Evolutionary conservation across 2,329 filamentous ascomycete genomes (phyloP), one percentile per base, ranked within the genome.

Genomic region (Coccinonectria pachysandricola): DNA sequence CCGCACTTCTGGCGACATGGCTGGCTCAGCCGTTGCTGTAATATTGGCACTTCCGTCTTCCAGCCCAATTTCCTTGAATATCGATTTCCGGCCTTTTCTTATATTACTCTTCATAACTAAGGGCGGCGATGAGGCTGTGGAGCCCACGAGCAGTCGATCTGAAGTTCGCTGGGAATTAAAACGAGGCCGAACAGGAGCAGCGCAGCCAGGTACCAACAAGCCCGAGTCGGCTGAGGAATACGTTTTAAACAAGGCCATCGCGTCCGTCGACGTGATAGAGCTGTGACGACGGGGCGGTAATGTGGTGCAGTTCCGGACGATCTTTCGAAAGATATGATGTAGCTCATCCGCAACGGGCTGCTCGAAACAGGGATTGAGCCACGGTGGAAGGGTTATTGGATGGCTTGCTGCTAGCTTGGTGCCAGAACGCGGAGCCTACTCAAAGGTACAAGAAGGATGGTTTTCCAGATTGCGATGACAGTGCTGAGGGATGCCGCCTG

Each of bases 31-130:
- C 12, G 35, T 26, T 13, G 41, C 29, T 28, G 42, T 28, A 6
- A 30, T 31, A 21, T 42, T 39, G 13, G 52, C 32, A 13, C 40
- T 32, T 16, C 56, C 56, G 21, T 57, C 52, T 24, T 57, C 50
- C 12, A 70, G 41, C 4, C 65, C 67, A 20, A 62, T 44, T 46
- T 71, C 67, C 40, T 54, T 66, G 38, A 71, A 71, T 30, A 69
- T 51, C 12, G 66, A 70, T 37, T 53, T 61, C 24, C 66, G 57
- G 21, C 58, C 63, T 42, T 67, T 69, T 34, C 50, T 55, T 24
- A 68, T 60, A 30, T 60, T 66, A 39, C 53, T 53, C 20, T 43
- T 45, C 52, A 62, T 60, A 15, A 52, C 48, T 36, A 64, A 58
- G 2, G 52, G 42, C 23, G 53, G 53, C 8, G 53, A 48, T 26